Conservation (phyloP, 305 asterid species). For the Caryopteris hybrid region DNA sequence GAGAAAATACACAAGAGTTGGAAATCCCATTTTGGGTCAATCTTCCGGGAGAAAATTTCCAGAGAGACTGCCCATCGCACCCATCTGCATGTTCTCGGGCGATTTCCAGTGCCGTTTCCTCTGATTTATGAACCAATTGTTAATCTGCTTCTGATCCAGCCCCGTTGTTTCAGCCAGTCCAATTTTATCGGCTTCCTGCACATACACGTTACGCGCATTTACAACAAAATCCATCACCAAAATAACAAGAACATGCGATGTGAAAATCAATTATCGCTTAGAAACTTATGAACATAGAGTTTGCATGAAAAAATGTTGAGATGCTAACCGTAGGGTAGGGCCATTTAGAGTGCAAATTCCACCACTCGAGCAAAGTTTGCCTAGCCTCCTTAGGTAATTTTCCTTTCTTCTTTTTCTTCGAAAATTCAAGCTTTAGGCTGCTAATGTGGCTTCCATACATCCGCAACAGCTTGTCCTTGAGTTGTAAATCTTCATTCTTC, state of each 20-base stretch:
- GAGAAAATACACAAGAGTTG: not conserved
- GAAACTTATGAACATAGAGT: no score
- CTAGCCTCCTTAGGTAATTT: slow-evolving; percentile 85
- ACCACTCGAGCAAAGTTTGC: slow-evolving; percentile 76
- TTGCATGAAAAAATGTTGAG: no score
- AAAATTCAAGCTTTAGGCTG: slow-evolving; percentile 63
- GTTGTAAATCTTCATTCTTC: slow-evolving; percentile 53
- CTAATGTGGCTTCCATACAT: slow-evolving; percentile 73
- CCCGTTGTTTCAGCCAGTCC: slow-evolving; percentile 76
- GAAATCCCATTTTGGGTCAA: no score
- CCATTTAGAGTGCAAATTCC: slow-evolving; percentile 87
- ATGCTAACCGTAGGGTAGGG: slow-evolving; percentile 86
- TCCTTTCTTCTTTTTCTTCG: slow-evolving; percentile 91
- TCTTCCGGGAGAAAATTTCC: slow-evolving; percentile 50
- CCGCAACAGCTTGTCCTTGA: slow-evolving; percentile 57
- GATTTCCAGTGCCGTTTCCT: slow-evolving; percentile 97
- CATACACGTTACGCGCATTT: no score
- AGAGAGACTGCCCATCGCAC: slow-evolving; percentile 69
- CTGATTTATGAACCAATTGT: slow-evolving; percentile 92
- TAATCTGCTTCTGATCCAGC: slow-evolving; percentile 78
- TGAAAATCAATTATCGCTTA: no score
- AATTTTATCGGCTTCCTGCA: slow-evolving; percentile 78
- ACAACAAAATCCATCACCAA: no score
- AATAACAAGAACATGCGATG: no score
- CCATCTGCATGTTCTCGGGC: slow-evolving; percentile 59